A percentile compares a stretch with the other conserved stretches of the same genome.
Conservation (phyloP, 2,329 filamentous ascomycete species). For the Aureobasidium mangrovei region DNA sequence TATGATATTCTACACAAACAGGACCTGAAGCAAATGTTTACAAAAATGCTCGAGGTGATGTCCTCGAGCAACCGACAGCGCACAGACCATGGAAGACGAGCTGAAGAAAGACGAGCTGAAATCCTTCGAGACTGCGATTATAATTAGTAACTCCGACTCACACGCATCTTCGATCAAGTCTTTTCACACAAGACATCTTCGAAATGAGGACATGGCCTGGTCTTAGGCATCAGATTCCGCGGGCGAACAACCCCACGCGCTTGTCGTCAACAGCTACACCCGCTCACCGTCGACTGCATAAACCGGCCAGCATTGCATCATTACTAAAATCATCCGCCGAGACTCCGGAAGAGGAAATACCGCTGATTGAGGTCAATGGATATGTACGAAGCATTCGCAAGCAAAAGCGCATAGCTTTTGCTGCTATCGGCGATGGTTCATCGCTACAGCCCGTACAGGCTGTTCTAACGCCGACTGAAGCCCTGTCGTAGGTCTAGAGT, state of each 20-base stretch:
- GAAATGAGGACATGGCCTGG: conserved; percentile 9
- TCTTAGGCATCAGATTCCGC: neutral
- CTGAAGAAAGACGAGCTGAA: conserved; percentile 1
- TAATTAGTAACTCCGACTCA: neutral
- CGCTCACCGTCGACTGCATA: neutral
- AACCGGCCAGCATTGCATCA: conserved; percentile 7
- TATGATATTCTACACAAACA: no score
- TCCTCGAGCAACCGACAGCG: neutral
- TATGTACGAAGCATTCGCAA: conserved; percentile 77
- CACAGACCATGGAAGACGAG: conserved; percentile 4
- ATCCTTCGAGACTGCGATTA: neutral
- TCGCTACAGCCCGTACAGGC: conserved; percentile 71
- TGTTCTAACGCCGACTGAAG: conserved; percentile 62
- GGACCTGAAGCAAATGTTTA: no score
- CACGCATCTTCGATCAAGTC: neutral
- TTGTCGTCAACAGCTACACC: neutral
- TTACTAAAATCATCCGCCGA: conserved; percentile 3
- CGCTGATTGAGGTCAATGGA: conserved; percentile 50
- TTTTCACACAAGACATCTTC: neutral
- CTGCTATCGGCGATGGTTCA: conserved; percentile 79
- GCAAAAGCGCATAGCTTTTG: conserved; percentile 77
- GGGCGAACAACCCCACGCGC: neutral
- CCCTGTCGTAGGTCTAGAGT: conserved; percentile 53
- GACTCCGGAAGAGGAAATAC: neutral
- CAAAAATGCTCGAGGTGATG: neutral